phyloP scores from a whole-genome alignment of 129 eudicot genomes.

The Centrapalus pauciflorus region DNA sequence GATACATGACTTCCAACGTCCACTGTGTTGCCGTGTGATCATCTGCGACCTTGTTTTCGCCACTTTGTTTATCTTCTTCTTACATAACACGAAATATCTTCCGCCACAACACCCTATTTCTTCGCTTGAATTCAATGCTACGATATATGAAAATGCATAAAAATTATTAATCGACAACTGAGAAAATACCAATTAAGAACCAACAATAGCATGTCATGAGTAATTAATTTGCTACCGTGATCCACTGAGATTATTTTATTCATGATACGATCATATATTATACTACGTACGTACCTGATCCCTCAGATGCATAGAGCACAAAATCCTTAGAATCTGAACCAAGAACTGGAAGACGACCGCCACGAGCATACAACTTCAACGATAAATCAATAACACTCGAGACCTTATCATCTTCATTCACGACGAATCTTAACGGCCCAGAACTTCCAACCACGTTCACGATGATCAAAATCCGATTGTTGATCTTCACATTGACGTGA shows the following conservation, averaged over 20 bases:
- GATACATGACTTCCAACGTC: conserved; percentile 45
- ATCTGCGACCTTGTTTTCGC: conserved; percentile 23
- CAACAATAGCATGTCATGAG: neutral
- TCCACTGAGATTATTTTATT: neutral
- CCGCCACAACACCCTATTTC: conserved; percentile 44
- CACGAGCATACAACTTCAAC: conserved; percentile 44
- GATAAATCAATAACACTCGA: conserved; percentile 37
- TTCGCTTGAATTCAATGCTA: conserved; percentile 43
- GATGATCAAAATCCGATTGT: conserved; percentile 41
- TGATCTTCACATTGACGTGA: neutral
- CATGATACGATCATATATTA: too few species aligned
- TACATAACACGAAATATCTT: conserved; percentile 57
- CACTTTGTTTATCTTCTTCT: conserved; percentile 29
- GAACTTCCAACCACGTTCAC: conserved; percentile 50
- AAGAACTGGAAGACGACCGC: conserved; percentile 53
- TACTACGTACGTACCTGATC: conserved; percentile 27
- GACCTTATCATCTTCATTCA: conserved; percentile 37
- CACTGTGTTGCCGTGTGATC: conserved; percentile 20
- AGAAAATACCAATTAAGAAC: neutral
- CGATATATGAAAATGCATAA: neutral
- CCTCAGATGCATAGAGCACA: conserved; percentile 44
- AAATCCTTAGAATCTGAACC: conserved; percentile 34
- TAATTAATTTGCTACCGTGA: neutral
- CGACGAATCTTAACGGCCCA: conserved; percentile 54
- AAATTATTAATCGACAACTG: neutral